These are phyloP conservation scores for Xylariaceae sp. DNA, from an alignment of 2,329 filamentous ascomycete species.

Conservation along the genomic window DNA sequence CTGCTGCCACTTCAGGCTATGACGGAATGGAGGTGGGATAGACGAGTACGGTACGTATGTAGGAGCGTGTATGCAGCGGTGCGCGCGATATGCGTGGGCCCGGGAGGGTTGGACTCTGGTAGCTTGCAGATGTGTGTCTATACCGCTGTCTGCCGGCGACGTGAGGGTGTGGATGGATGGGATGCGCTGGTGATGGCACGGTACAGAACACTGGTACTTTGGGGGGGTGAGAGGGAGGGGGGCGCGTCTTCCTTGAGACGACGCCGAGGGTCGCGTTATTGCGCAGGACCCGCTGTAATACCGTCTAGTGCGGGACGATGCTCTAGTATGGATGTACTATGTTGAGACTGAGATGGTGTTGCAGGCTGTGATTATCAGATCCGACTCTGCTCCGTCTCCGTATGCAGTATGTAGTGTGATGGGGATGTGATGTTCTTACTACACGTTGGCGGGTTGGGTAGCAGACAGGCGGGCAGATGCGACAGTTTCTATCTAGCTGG, in stretches of 20 bases:
- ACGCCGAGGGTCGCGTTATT: conserved; percentile 36
- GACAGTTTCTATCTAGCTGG: no score
- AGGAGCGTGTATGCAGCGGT: conserved; percentile 18
- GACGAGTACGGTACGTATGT: conserved; percentile 6
- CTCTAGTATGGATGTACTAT: background rate
- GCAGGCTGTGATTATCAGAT: no score
- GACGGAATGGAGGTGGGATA: conserved; percentile 35
- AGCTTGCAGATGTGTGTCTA: conserved; percentile 13
- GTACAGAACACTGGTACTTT: conserved; percentile 8
- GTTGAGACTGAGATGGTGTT: no score
- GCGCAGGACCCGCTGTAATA: conserved; percentile 15
- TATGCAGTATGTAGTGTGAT: no score
- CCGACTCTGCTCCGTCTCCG: no score
- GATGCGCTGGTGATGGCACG: conserved; percentile 24
- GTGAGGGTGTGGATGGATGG: conserved; percentile 12
- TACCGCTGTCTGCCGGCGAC: conserved; percentile 10
- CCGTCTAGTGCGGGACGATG: conserved; percentile 3
- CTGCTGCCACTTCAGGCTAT: conserved; percentile 45
- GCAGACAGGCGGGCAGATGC: no score
- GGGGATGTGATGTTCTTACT: no score
- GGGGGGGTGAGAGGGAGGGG: conserved; percentile 22
- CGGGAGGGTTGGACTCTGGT: conserved; percentile 11
- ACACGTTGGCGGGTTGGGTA: no score
- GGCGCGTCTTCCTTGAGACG: conserved; percentile 19
- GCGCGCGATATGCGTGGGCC: conserved; percentile 6